Evolutionary conservation across 2,329 filamentous ascomycete species (phyloP), one percentile per base, ranked within the genome.

Genomic region (Trichoderma sp.): DNA sequence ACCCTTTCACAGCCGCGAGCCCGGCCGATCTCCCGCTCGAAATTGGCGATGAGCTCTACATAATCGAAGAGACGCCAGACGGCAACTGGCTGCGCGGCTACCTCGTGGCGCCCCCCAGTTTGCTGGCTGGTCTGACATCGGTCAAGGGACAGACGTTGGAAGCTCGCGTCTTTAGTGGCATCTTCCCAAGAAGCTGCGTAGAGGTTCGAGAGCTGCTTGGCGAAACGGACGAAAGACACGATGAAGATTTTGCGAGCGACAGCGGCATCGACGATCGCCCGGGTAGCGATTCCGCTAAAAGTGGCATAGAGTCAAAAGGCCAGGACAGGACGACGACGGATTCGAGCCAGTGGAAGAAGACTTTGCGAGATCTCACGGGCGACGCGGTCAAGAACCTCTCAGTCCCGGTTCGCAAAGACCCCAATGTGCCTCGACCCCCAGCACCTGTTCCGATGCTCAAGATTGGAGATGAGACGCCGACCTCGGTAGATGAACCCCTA

Each of bases 381-480:
- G 83, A 82, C 66, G 79, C 79, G 6, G 76, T 78, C 7, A 83
- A 82, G 34, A 83, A 77, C 24, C 80, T 88, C 24, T 86, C 87
- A 9, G 77, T 85, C 4, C 83, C 84, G 6, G 79, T 86, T 62
- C 82, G 84, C 74, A 88, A 91, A 74, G 89, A 94, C 76, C 90
- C 91, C 2, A 86, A 89, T 78, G 88, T 85, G 28, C 90, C 91
- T 12, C 94, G 93, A 76, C 96, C 95, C 34, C 89, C 94, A 12
- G 97, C 97, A 12, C 96, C 96, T 0, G 95, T 99, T 9, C 96
- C 96, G 5, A 96, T 98, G 92, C 87, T 99, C 68, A 97, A 98
- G 81, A 95, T 99, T 80, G 96, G 96, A 72, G 96, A 99, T 79
- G 96, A 99, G 84, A 97, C 94, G 2, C 93, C 95, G 1, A 97